A percentile compares a stretch with the other conserved stretches of the same genome.
phyloP scores from a whole-genome alignment of 371 early-diverging fungal genomes.

The Blakeslea trispora region DNA sequence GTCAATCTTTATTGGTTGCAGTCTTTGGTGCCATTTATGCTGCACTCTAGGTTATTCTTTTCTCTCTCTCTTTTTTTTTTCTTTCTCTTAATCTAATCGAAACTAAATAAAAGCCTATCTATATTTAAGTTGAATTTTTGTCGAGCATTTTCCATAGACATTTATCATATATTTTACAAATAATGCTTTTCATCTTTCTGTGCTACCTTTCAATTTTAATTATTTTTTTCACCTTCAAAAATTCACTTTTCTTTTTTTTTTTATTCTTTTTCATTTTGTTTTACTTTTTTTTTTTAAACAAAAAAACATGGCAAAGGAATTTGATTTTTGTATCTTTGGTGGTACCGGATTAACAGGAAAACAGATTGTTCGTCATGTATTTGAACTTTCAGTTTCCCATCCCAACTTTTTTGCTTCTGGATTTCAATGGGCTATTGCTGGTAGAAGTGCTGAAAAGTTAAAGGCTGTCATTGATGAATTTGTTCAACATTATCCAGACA shows the following conservation, averaged over 20 bases:
- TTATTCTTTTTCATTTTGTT: too few species aligned
- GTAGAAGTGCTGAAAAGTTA: conserved; percentile 58
- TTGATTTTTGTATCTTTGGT: conserved; percentile 79
- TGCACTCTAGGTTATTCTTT: background rate
- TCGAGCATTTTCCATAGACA: too few species aligned
- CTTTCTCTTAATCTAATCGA: background rate
- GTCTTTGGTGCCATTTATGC: background rate
- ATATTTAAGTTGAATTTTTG: background rate
- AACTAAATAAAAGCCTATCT: background rate
- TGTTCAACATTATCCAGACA: conserved; percentile 18
- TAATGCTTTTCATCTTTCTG: background rate
- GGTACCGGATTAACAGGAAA: conserved; percentile 88
- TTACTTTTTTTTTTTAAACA: background rate
- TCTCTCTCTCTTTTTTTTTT: background rate
- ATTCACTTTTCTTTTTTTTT: background rate
- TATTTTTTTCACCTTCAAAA: conserved; percentile 1
- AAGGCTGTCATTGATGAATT: conserved; percentile 28
- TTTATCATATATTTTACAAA: background rate
- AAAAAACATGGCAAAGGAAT: conserved; percentile 3
- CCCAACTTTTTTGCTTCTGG: conserved; percentile 17
- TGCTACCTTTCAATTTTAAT: conserved; percentile 1
- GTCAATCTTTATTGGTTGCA: background rate
- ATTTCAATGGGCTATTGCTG: conserved; percentile 70
- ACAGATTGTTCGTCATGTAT: conserved; percentile 70
- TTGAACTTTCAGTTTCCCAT: conserved; percentile 29